phyloP scores from a whole-genome alignment of 345 rosid species.

The Linum tenue region DNA sequence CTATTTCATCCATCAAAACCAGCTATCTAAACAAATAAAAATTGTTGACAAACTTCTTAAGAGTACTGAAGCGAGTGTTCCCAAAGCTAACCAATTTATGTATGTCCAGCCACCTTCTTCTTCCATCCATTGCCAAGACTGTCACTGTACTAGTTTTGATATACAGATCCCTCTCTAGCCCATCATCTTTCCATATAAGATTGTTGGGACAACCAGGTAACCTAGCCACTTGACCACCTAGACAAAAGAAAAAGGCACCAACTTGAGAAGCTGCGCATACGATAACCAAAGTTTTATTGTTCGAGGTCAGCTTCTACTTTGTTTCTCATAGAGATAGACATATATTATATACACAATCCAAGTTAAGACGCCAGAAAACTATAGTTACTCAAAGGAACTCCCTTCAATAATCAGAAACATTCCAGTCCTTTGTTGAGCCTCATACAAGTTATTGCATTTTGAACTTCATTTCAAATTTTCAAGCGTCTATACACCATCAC shows the following conservation, averaged over 20 bases:
- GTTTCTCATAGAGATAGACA: not conserved
- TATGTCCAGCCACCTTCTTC: constrained; percentile 96
- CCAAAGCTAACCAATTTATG: constrained; percentile 56
- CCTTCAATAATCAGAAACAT: not conserved
- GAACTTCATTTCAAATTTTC: not conserved
- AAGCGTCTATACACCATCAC: not conserved
- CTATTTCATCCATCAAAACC: not conserved
- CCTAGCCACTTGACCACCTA: constrained; percentile 9
- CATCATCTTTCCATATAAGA: constrained; percentile 71
- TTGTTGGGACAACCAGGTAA: constrained; percentile 47
- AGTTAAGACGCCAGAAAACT: not conserved
- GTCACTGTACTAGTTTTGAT: constrained; percentile 74
- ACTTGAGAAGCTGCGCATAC: constrained; percentile 48
- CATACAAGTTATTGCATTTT: not conserved
- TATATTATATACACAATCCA: not conserved
- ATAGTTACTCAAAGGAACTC: not conserved
- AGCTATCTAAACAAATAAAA: not conserved
- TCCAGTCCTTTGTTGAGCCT: not conserved
- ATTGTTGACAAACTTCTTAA: not conserved
- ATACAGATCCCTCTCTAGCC: constrained; percentile 85
- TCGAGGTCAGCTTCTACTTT: not conserved
- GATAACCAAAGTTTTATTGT: not conserved
- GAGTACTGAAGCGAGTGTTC: constrained; percentile 10
- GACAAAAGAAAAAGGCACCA: too few relatives aligned
- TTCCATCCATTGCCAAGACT: constrained; percentile 98